Evolutionary conservation across 345 rosid genomes (phyloP), one percentile per base, ranked within the genome.

Genomic region (Citrus glauca): DNA sequence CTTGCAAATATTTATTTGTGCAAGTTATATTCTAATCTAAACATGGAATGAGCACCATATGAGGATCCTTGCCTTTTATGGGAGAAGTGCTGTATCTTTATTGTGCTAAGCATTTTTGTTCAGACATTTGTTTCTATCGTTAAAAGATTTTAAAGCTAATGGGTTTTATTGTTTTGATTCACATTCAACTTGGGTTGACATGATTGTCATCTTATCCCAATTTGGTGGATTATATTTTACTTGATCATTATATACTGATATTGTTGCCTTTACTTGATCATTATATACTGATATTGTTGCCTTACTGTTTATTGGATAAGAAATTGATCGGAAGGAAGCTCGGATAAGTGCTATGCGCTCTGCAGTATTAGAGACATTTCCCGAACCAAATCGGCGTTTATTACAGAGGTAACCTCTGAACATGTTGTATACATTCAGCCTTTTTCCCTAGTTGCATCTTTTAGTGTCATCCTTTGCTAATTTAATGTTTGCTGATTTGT

Each of bases 361-460:
- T 81, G 97, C 97, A 6, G 88, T 97, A 80, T 83, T 86, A 48
- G 99, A 97, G 82, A 92, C 97, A 19, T 97, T 97, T 88, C 99
- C 99, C 24, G 99, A 97, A 83, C 99, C 99, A 74, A 97, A 97
- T 77, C 87, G 98, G 76, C 98, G 93, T 73, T 81, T 97, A 78
- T 86, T 97, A 76, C 98, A 94, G 82, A 91, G 98, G 99, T 89
- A 85, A 73, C 25, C 37, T 78, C 19, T 78, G 62, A 53, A 35
- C 60, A 1, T 71, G 35, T 6, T 3, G 2, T 1, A 65, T 33
- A 48, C 32, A 66, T 17, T 35, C 38, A 66, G 4, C 2, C 48
- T 6, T 20, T 4, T 57, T 71, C 53, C 35, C 64, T 33, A 19
- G 72, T 50, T 69, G 35, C 57, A 55, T 66, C 16, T 9, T 72